phyloP scores from a whole-genome alignment of 2,329 filamentous ascomycete species.

The Aspergillus sp. region DNA sequence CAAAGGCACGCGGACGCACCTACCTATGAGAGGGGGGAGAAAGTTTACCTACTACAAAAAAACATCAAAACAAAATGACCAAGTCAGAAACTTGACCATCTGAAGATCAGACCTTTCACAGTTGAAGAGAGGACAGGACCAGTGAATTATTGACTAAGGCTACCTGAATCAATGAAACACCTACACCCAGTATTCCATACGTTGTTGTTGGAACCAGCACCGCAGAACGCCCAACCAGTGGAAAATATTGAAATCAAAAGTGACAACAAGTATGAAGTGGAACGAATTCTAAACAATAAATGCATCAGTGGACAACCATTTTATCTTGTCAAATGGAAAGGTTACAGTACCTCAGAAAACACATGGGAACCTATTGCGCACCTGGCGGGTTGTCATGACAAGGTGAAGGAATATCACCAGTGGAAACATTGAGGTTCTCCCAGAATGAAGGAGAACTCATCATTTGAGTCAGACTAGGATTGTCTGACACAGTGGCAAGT shows the following conservation, averaged over 20 bases:
- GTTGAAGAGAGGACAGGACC: constrained; percentile 1
- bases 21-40: not conserved
- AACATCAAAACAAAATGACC: constrained; percentile 3
- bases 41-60: not conserved
- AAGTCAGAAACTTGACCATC: constrained; percentile 1
- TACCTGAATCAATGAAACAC: not conserved
- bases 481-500: not conserved
- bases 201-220: too few relatives aligned
- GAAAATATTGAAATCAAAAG: not conserved
- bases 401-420: not conserved
- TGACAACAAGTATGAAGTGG: too few relatives aligned
- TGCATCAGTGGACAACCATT: not conserved
- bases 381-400: constrained; percentile 1
- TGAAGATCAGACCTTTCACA: not conserved
- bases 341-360: too few relatives aligned
- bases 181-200: constrained; percentile 1
- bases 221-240: not conserved
- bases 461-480: too few relatives aligned
- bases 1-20: too few relatives aligned
- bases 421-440: not conserved
- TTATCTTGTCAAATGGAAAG: too few relatives aligned
- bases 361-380: constrained; percentile 6
- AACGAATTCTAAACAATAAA: not conserved
- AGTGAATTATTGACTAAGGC: too few relatives aligned
- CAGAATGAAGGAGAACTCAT: not conserved